Base-by-base conservation (phyloP, 176 grass and related monocot genomes). In the Eragrostis nindensis region DNA sequence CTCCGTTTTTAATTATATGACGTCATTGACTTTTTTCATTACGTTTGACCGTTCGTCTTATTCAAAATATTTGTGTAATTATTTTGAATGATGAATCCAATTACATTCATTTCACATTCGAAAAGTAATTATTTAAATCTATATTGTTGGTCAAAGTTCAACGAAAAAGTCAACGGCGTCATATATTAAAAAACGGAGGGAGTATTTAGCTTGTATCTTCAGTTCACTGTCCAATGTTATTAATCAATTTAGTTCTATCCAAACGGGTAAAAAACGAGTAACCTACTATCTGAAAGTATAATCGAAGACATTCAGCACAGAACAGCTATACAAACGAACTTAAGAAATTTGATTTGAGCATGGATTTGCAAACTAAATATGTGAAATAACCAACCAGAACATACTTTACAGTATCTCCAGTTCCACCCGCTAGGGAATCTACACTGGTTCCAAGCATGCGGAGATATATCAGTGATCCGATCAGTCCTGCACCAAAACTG, bases 401-500 rank as follows among this genome's bases (percentile, higher is more conserved):
- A 84, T 93, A 99, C 96, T 81, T 93, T 40, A 94, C 75, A 71
- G 94, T 39, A 78, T 89, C 92, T 86, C 81, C 82, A 61, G 90
- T 90, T 80, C 88, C 91, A 91, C 87, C 85, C 26, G 84, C 96
- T 88, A 99, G 69, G 29, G 96, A 95, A 91, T 99, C 96, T 77
- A 99, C 85, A 72, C 86, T 95, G 68, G 86, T 95, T 79, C 90
- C 92, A 80, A 99, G 92, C 96, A 99, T 91, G 16, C 96, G 90
- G 25, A 99, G 88, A 73, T 99, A 99, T 52, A 86, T 49, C 72
- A 99, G 70, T 73, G 96, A 99, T 88, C 96, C 96, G 91, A 91
- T 78, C 66, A 99, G 54, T 30, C 96, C 96, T 84, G 59, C 90
- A 84, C 88, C 84, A 80, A 95, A 95, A 79, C 96, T 99, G 88